Evolutionary conservation across 2,329 filamentous ascomycete species (phyloP), one percentile per base, ranked within the genome.

Genomic region (Phaeomoniella chlamydospora): DNA sequence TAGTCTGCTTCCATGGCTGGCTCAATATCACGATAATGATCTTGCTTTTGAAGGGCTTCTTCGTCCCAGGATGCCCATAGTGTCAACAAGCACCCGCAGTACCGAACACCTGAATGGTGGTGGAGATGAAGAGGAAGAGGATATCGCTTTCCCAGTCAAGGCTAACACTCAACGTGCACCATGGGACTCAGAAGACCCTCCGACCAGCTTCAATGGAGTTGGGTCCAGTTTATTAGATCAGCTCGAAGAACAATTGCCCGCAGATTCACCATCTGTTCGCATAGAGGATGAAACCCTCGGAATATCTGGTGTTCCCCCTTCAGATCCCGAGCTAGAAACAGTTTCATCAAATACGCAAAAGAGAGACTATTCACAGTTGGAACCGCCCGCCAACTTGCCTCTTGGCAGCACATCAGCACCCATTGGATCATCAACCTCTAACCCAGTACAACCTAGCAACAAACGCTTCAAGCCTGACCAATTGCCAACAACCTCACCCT

Each of bases 1-100:
- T 17, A 90, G 79, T 53, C 78, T 94, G 33, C 58, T 94, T 33
- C 87, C 88, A 0, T 81, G 93, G 47, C 61, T 94, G 16, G 72
- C 75, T 5, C 70, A 76, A 37, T 54, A 67, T 9, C 71, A 78
- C 34, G 64, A 72, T 38, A 70, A 69, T 12, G 38, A 29, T 31
- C 32, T 39, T 14, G 37, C 38, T 9, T 72, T 90, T 2, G 87
- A 94, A 56, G 69, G 80, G 6, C 54, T 94, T 38, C 64, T 71
- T 15, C 55, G 65, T 36, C 68, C 68, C 10, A 57, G 67, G 31
- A 65, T 70, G 63, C 65, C 68, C 2, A 50, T 65, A 37, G 40
- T 57, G 45, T 39, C 52, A 47, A 29, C 42, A 41, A 14, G n/a
- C 22, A 26, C 22, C n/a, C 6, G n/a, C 9, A 26, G 22, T n/a